These are phyloP conservation scores for Scutellaria baicalensis DNA, from an alignment of 257 asterid genomes.

Conservation along the genomic window DNA sequence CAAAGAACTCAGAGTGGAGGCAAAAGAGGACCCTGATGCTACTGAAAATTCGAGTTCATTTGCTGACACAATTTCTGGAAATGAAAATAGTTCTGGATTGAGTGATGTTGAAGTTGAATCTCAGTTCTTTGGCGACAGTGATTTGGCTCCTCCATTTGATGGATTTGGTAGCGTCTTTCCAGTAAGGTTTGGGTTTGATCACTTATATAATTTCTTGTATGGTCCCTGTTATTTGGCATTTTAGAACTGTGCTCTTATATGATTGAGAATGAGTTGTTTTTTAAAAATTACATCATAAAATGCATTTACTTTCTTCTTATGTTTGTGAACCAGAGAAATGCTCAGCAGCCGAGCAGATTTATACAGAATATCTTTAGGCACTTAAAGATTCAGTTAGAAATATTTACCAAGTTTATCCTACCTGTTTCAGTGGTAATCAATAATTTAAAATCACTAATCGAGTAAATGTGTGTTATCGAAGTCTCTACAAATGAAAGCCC, in stretches of 20 bases:
- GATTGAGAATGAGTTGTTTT: neutral
- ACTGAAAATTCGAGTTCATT: slow-evolving; percentile 93
- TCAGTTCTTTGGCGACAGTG: slow-evolving; percentile 43
- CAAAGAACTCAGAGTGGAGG: slow-evolving; percentile 35
- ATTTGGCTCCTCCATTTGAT: slow-evolving; percentile 49
- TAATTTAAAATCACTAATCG: too few species aligned
- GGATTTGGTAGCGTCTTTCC: slow-evolving; percentile 60
- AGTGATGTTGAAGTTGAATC: slow-evolving; percentile 93
- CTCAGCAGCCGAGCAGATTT: too few species aligned
- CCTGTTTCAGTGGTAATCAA: too few species aligned
- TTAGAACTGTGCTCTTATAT: neutral
- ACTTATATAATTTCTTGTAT: neutral
- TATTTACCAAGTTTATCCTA: too few species aligned
- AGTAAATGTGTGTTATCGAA: too few species aligned
- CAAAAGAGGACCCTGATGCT: slow-evolving; percentile 73
- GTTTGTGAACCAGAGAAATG: too few species aligned
- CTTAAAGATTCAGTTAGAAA: too few species aligned
- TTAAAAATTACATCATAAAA: neutral
- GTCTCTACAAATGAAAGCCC: too few species aligned
- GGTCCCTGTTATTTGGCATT: neutral
- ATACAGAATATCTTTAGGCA: too few species aligned
- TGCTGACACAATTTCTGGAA: slow-evolving; percentile 53
- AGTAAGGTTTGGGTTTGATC: slow-evolving; percentile 45
- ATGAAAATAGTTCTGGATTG: slow-evolving; percentile 46
- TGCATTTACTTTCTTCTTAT: too few species aligned